A percentile compares a stretch with the other conserved stretches of the same genome.
Conservation (phyloP, 331 rosid genomes). For the Pyracantha coccinea region DNA sequence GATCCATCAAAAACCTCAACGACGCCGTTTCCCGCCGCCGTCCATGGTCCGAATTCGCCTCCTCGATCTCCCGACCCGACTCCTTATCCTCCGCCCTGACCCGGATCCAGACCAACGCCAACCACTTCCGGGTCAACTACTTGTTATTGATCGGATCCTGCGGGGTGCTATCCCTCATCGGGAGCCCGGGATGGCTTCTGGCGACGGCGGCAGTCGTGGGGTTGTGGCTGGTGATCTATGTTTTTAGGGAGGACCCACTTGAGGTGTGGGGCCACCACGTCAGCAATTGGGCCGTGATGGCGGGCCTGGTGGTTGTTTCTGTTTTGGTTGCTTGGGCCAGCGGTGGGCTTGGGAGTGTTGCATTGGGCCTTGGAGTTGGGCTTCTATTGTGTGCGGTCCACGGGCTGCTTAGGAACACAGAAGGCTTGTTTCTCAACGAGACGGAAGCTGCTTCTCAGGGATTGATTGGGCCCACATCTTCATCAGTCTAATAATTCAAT, state of each 20-base stretch:
- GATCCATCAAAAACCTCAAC: conserved; percentile 9
- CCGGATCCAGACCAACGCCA: background rate
- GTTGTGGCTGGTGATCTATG: conserved; percentile 12
- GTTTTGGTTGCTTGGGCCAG: background rate
- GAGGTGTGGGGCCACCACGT: background rate
- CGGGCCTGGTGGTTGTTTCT: background rate
- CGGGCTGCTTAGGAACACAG: background rate
- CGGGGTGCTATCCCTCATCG: conserved; percentile 2
- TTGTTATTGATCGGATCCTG: background rate
- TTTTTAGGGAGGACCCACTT: conserved; percentile 15
- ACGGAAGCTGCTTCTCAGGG: background rate
- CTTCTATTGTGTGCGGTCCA: background rate
- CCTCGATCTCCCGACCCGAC: background rate
- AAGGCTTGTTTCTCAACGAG: conserved; percentile 7
- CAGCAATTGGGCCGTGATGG: background rate
- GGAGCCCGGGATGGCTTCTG: background rate
- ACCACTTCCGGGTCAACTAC: conserved; percentile 6
- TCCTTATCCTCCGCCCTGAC: background rate
- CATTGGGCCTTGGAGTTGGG: background rate
- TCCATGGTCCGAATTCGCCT: conserved; percentile 4
- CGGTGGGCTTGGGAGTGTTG: background rate
- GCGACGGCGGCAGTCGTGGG: background rate
- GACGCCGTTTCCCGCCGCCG: conserved; percentile 1
- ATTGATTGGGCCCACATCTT: conserved; percentile 1
- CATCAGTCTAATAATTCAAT: background rate